Base-by-base conservation (phyloP, 2,329 filamentous ascomycete genomes). In the Dichotomopilus funicola region DNA sequence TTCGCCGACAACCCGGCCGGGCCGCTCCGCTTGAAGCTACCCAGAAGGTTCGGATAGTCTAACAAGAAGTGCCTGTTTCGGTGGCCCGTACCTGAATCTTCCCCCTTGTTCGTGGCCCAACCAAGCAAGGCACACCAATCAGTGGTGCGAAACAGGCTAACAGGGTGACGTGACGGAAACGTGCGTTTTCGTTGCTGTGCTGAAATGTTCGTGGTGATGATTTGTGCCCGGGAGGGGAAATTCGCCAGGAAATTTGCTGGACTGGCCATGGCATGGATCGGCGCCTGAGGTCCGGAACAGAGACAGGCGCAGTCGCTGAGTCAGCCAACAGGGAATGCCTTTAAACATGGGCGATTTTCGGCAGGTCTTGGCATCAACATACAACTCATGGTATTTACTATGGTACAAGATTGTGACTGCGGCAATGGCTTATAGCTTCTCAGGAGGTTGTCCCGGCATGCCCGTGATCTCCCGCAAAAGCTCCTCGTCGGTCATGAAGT, bases 181-280 rank as follows among this genome's bases (percentile, higher is more conserved):
- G 49, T 42, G 58, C 19, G 19, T 27, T 27, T 27, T 27, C 19
- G 44, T 34, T 34, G 64, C 69, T 72, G 72, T 74, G 70, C 72
- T 74, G 72, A 75, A 71, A 73, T 73, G 67, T 75, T 70, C 71
- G 70, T 71, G 67, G 70, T 70, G 69, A 68, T 71, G 65, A 65
- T 59, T 62, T 67, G 58, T 68, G 58, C 67, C 49, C 54, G 53
- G 57, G 59, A 60, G 61, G 60, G 61, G 60, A 60, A 67, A 65
- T 52, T 51, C 49, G 46, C 2, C 49, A 61, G 62, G 59, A 58
- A 53, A 51, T 31, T 31, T 27, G 19, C 19, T 27, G 19, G 19
- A 27, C 19, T 27, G 19, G 19, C 19, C 19, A 27, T 27, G 19
- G 19, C 19, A 27, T 27, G 19, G 19, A 27, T 27, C 19, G 3